Base-by-base conservation (phyloP, 2,329 filamentous ascomycete species). In the Helotiales sp. region DNA sequence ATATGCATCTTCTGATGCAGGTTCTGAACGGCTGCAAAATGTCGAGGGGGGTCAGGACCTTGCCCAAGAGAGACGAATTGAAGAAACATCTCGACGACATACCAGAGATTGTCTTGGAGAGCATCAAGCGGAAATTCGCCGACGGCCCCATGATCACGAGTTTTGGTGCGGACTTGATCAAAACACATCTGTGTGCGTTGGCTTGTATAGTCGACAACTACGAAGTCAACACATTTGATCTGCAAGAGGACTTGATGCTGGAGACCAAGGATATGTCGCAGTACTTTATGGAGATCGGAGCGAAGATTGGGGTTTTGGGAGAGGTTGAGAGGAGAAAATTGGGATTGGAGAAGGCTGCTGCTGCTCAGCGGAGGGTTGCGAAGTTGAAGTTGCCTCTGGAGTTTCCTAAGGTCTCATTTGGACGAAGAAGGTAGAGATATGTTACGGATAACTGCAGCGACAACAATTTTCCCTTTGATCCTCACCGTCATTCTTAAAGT, bases 281-380 rank as follows among this genome's bases (percentile, higher is more conserved):
- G 75, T 94, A 93, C 78, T 94, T 92, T 78, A 80, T 82, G 57
- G 92, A 95, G 78, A 89, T 96, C 71, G 93, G 93, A 24, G 92
- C 89, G 32, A 87, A 84, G 72, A 83, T 92, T 37, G 75, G 66
- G 20, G 70, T 77, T 30, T 79, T 83, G 13, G 83, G 81, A 3
- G 84, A 84, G 60, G 77, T 76, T 20, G 83, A 86, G 64, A 76
- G 78, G 58, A 76, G 78, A 32, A 87, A 85, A 77, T 80, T 83
- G 71, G 83, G 86, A 66, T 84, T 89, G 71, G 86, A 85, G 34
- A 89, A 89, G 76, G 86, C 86, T 1, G 84, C 87, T 74, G 85
- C 84, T 3, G 78, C 79, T 22, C 87, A 87, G 64, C 87, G 88
- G 69, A 85, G 85, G 67, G 81, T 94, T 59, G 93, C 91, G 13